Conservation (phyloP, 2,329 filamentous ascomycete species). For the Fusarium sp. region DNA sequence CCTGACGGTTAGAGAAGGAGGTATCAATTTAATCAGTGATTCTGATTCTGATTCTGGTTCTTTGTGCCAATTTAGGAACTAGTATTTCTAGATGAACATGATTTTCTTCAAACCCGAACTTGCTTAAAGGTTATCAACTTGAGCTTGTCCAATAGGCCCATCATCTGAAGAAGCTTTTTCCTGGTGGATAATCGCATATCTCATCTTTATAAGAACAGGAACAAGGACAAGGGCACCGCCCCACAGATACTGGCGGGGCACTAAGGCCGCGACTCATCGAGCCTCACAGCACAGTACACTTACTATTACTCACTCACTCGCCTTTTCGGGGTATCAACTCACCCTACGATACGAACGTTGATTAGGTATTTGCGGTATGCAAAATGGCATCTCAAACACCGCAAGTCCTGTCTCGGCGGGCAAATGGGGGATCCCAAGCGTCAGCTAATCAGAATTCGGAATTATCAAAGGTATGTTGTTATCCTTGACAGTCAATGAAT, state of each 20-base stretch:
- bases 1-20: constrained; percentile 6
- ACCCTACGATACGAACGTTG: constrained; percentile 31
- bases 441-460: constrained; percentile 44
- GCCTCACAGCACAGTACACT: constrained; percentile 35
- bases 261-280: constrained; percentile 45
- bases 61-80: background rate
- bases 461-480: constrained; percentile 44
- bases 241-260: constrained; percentile 46
- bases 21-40: background rate
- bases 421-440: constrained; percentile 47
- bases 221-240: constrained; percentile 18
- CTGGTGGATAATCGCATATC: constrained; percentile 48
- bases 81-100: too few species aligned
- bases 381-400: constrained; percentile 52
- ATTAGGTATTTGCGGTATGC: constrained; percentile 45
- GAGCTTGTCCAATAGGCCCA: background rate
- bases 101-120: background rate
- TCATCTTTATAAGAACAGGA: constrained; percentile 27
- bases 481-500: constrained; percentile 11
- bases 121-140: background rate
- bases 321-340: constrained; percentile 25
- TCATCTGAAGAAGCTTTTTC: constrained; percentile 29
- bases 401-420: constrained; percentile 52
- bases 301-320: constrained; percentile 9
- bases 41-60: background rate